Conservation (phyloP, 768 basidiomycete genomes). For the Rhizopogon vinicolor region DNA sequence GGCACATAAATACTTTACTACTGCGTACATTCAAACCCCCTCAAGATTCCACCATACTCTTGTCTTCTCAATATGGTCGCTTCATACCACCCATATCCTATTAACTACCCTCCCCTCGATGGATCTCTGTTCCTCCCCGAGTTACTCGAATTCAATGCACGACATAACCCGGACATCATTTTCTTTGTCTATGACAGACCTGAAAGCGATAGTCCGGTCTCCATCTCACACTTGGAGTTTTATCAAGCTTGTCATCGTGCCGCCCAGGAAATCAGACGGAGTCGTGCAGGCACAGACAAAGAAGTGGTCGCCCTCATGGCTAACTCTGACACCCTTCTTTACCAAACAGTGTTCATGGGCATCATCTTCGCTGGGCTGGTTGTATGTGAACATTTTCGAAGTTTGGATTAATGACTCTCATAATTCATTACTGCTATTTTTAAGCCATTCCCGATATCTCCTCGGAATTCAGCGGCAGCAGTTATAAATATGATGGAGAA, state of each 20-base stretch:
- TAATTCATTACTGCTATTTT: constrained; percentile 1
- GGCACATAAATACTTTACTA: too few relatives aligned
- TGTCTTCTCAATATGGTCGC: not conserved
- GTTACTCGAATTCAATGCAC: constrained; percentile 30
- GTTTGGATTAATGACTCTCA: not conserved
- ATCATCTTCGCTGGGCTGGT: constrained; percentile 32
- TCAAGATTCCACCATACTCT: too few relatives aligned
- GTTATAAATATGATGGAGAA: constrained; percentile 31
- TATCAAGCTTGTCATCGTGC: constrained; percentile 39
- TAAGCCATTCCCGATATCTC: constrained; percentile 34
- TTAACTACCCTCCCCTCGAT: constrained; percentile 23
- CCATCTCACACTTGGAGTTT: constrained; percentile 39
- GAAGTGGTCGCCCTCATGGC: constrained; percentile 34
- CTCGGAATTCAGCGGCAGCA: constrained; percentile 31
- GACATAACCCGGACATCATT: constrained; percentile 27
- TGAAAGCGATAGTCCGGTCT: constrained; percentile 11
- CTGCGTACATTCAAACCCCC: too few relatives aligned
- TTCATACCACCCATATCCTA: not conserved
- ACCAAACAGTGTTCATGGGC: constrained; percentile 37
- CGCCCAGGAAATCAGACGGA: constrained; percentile 34
- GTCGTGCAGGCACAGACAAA: constrained; percentile 23
- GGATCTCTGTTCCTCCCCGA: constrained; percentile 30
- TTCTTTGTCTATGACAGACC: constrained; percentile 23
- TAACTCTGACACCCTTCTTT: constrained; percentile 35
- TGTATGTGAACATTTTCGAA: constrained; percentile 15